Evolutionary conservation across 1,284 basidiomycete genomes (phyloP).

Genomic region (Sanghuangporus baumii): DNA sequence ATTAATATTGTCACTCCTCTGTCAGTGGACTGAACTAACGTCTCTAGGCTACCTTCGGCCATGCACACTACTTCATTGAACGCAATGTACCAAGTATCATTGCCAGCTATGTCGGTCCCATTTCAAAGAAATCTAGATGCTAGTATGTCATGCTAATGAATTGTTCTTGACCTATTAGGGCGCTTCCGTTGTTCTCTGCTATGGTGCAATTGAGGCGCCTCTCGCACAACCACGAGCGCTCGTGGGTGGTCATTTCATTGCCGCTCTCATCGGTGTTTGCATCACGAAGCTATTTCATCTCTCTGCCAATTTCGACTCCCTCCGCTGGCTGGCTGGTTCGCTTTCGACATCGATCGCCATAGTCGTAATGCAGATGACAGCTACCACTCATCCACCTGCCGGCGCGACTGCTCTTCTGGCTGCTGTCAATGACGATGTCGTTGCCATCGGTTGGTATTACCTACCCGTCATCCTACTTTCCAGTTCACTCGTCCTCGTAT

Average conservation of each 20-base stretch:
- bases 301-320: conserved; percentile 33
- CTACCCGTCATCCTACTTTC: conserved; percentile 54
- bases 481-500: conserved; percentile 42
- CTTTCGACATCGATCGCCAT: conserved; percentile 46
- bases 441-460: conserved; percentile 53
- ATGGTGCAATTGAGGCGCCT: conserved; percentile 53
- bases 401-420: conserved; percentile 46
- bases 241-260: conserved; percentile 52
- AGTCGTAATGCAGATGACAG: conserved; percentile 51
- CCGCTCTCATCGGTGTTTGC: conserved; percentile 45
- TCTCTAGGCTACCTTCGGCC: conserved; percentile 37
- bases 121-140: background rate
- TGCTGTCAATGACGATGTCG: conserved; percentile 40
- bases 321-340: conserved; percentile 52
- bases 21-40: background rate
- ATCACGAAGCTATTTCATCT: conserved; percentile 53
- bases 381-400: conserved; percentile 57
- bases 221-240: conserved; percentile 58
- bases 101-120: conserved; percentile 39
- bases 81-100: conserved; percentile 44
- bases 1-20: background rate
- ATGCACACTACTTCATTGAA: conserved; percentile 42
- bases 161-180: conserved; percentile 32
- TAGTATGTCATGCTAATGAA: background rate
- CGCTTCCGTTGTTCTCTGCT: conserved; percentile 55